Percentiles rank a stretch among this genome's conserved stretches.
Evolutionary conservation across 2,329 filamentous ascomycete species (phyloP).

Genomic region (Cucurbitaria berberidis): DNA sequence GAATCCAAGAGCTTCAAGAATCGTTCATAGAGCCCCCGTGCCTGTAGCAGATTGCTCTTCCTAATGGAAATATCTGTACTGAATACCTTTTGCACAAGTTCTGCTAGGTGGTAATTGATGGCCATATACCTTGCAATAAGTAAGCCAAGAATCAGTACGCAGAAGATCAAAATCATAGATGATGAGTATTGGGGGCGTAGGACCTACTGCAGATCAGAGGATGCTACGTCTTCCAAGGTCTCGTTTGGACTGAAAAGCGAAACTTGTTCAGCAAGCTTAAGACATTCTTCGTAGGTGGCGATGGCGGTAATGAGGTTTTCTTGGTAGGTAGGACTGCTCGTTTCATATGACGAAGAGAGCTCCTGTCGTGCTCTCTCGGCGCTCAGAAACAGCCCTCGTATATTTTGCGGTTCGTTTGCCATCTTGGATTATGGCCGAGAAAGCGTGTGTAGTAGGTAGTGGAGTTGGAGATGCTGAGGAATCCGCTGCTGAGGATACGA

Average conservation of each 20-base stretch:
- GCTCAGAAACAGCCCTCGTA: conserved; percentile 60
- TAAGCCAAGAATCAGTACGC: conserved; percentile 5
- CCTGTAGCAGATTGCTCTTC: conserved; percentile 65
- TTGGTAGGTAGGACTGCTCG: conserved; percentile 69
- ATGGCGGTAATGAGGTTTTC: conserved; percentile 72
- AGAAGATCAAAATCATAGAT: not conserved
- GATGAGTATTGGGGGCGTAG: not conserved
- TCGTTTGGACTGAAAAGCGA: conserved; percentile 93
- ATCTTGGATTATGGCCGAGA: conserved; percentile 11
- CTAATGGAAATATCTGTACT: conserved; percentile 60
- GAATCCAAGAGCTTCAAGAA: conserved; percentile 79
- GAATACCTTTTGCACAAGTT: conserved; percentile 74
- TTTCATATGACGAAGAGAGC: conserved; percentile 69
- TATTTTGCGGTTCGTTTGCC: conserved; percentile 58
- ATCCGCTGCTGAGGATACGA: not conserved
- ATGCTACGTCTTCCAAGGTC: conserved; percentile 82
- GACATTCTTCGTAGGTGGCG: conserved; percentile 74
- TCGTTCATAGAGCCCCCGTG: conserved; percentile 74
- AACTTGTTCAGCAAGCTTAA: conserved; percentile 70
- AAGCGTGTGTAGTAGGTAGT: conserved; percentile 1
- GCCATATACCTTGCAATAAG: conserved; percentile 68
- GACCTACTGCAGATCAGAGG: conserved; percentile 76
- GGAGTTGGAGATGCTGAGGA: not conserved
- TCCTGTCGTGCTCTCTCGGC: conserved; percentile 62
- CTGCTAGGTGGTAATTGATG: conserved; percentile 78